Base-by-base conservation (phyloP, 2,329 filamentous ascomycete species). In the Aspergillus luchuensis region DNA sequence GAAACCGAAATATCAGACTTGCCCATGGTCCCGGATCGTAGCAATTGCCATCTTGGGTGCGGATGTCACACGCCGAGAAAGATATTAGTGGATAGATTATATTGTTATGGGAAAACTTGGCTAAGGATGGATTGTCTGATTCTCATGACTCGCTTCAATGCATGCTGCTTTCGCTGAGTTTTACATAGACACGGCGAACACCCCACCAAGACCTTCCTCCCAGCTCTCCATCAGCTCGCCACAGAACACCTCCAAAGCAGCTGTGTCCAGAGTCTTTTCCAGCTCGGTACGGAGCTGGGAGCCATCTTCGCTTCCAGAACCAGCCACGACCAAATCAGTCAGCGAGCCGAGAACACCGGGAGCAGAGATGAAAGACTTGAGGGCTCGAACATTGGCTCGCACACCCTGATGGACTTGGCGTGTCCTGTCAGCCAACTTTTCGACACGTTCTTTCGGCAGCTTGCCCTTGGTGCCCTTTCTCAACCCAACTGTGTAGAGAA, bases 181-280 rank as follows among this genome's bases (percentile, higher is more conserved):
- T 70, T 61, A 76, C 47, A 75, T 59, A 56, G 60, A 70, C 39
- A 74, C 68, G 13, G 57, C 57, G 60, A 79, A 58, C 39, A 80
- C 66, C 3, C 78, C 78, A 56, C 78, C 73, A 23, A 81, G 69
- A 5, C 72, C 78, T 57, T 80, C 78, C 51, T 80, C 78, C 79
- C 79, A 81, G 64, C 79, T 81, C 60, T 81, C 79, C 71, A 76
- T 79, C 64, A 81, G 66, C 33, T 72, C 70, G n/a, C 76, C 78
- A 60, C 76, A 79, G 66, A 79, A 76, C 19, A 79, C 58, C 65
- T 81, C 79, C 60, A 81, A 62, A 4, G 69, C 72, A 8, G 76
- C 71, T 52, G 71, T 70, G 56, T 78, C 77, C 39, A 79, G 63
- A 30, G 74, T 67, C 21, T 72, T 68, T 36, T 76, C 74, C 25